phyloP scores from a whole-genome alignment of 768 basidiomycete species.

The Cubamyces sp. region DNA sequence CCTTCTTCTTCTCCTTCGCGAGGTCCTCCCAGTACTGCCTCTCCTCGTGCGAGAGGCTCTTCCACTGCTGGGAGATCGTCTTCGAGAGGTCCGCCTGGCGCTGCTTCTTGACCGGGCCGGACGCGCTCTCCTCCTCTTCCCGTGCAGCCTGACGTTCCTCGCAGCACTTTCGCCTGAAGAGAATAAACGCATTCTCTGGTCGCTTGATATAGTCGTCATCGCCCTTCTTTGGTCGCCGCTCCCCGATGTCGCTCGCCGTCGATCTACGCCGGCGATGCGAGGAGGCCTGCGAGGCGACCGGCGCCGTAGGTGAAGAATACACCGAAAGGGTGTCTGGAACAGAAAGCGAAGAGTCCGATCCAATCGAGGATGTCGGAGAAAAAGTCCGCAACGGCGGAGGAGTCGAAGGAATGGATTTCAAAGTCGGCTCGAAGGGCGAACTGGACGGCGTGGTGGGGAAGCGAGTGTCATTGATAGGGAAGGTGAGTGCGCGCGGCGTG shows the following conservation, averaged over 20 bases:
- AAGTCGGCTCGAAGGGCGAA: conserved; percentile 78
- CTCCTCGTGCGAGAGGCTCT: conserved; percentile 65
- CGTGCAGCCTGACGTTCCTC: conserved; percentile 65
- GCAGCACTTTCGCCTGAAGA: conserved; percentile 80
- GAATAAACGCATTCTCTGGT: conserved; percentile 84
- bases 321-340: conserved; percentile 9
- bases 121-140: conserved; percentile 46
- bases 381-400: conserved; percentile 46
- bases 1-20: conserved; percentile 80
- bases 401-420: conserved; percentile 48
- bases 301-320: conserved; percentile 31
- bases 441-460: conserved; percentile 67
- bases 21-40: conserved; percentile 74
- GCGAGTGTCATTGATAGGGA: conserved; percentile 49
- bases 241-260: conserved; percentile 39
- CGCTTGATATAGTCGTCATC: conserved; percentile 86
- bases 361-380: conserved; percentile 47
- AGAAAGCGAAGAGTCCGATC: conserved; percentile 40
- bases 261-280: conserved; percentile 41
- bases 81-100: conserved; percentile 81
- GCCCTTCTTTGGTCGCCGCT: conserved; percentile 57
- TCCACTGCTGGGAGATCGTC: conserved; percentile 84
- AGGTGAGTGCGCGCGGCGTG: conserved; percentile 74
- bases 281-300: conserved; percentile 35
- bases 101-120: conserved; percentile 64